These are phyloP conservation scores for Vanderwaltozyma verrucispora DNA, from an alignment of 805 yeast species.

Conservation along the genomic window DNA sequence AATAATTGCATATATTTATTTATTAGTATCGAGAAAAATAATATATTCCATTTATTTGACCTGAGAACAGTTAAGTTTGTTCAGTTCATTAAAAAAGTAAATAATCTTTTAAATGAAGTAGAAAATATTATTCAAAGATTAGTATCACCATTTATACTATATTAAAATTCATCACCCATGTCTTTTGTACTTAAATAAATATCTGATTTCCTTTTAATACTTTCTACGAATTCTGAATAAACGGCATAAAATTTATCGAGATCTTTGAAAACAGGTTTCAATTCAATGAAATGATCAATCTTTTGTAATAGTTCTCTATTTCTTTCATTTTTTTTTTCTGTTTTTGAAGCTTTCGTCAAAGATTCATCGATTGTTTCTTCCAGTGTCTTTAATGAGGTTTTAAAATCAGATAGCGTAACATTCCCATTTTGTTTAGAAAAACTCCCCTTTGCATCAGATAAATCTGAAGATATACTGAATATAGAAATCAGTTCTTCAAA, in stretches of 20 bases:
- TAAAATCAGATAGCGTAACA: constrained; percentile 26
- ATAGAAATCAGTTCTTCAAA: constrained; percentile 37
- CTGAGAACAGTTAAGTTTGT: too few relatives aligned
- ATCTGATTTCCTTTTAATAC: constrained; percentile 31
- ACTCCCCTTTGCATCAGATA: neutral
- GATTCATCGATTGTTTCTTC: constrained; percentile 37
- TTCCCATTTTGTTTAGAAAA: neutral
- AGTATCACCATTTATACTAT: too few relatives aligned
- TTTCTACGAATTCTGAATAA: constrained; percentile 40
- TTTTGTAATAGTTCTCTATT: constrained; percentile 32
- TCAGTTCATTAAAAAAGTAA: too few relatives aligned
- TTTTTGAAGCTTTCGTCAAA: constrained; percentile 25
- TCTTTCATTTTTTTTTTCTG: constrained; percentile 12
- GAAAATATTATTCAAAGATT: too few relatives aligned
- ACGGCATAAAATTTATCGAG: constrained; percentile 40
- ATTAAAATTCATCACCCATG: constrained; percentile 11
- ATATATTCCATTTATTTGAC: too few relatives aligned
- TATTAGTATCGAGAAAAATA: too few relatives aligned
- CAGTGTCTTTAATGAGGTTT: constrained; percentile 34
- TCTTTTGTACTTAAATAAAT: constrained; percentile 25
- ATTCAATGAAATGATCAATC: constrained; percentile 37
- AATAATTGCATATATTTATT: too few relatives aligned
- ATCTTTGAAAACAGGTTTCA: constrained; percentile 45
- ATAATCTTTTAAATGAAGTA: too few relatives aligned
- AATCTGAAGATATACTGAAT: constrained; percentile 19